Evolutionary conservation across 495 filamentous ascomycete species (phyloP), one percentile per base, ranked within the genome.

Genomic region (Arthonia radiata): DNA sequence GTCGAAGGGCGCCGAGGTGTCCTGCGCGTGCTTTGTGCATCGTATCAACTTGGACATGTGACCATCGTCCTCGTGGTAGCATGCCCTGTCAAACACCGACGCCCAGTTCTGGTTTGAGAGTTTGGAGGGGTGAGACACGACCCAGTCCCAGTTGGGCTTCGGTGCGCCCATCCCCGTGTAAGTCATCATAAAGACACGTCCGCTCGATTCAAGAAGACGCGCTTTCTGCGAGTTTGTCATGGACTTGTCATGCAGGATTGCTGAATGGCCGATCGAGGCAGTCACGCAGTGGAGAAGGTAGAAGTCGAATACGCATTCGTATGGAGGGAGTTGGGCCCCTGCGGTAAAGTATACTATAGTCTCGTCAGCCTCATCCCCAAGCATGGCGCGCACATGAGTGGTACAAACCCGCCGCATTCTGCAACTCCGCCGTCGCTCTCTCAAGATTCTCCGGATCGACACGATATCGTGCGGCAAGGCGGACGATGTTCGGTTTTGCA

Each of bases 251-350:
- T n/a, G n/a, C n/a, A n/a, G n/a, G n/a, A n/a, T n/a, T n/a, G n/a
- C n/a, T n/a, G n/a, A n/a, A n/a, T n/a, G n/a, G n/a, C n/a, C n/a
- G 17, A 74, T 64, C 6, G 59, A 59, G 18, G 43, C 47, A 38
- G 68, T 77, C 33, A 70, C 37, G 40, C 49, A 54, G 41, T 77
- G 71, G 49, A 90, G 72, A 41, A 66, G 59, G 50, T 71, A 86
- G 44, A 93, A 93, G 35, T 91, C 82, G 35, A 79, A 55, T 38
- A 68, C 78, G 32, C 67, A 44, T 11, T 51, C 30, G 37, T 82
- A 74, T 3, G 54, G 51, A 1, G 64, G 65, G 19, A 62, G 48
- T 34, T 74, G 56, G 1, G 79, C 62, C 2, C 58, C 51, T n/a
- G n/a, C n/a, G 2, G 71, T 71, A 30, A 63, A 67, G 40, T 69